Base-by-base conservation (phyloP, 441 rosid genomes). In the Lepidium campestre region DNA sequence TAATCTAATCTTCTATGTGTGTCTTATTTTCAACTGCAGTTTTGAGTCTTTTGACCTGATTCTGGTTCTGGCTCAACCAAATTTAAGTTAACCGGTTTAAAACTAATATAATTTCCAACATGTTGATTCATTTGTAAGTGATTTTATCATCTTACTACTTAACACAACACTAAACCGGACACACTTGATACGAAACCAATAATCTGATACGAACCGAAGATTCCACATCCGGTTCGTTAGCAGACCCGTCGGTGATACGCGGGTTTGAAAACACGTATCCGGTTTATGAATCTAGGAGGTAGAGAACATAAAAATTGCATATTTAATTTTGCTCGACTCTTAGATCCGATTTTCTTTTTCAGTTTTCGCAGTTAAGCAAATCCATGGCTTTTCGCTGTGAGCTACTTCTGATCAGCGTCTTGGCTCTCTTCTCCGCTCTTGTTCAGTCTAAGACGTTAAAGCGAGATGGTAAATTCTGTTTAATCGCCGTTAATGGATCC, bases 391-490 rank as follows among this genome's bases (percentile, higher is more conserved):
- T 52, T 59, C 62, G 35, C 27, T 31, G 40, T 61, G 60, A 67
- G 58, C 67, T 76, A 52, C 64, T 65, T 35, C 27, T 70, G 68
- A 57, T 81, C 63, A 72, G 78, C 54, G 31, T 77, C 45, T 56
- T 72, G 6, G 67, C 71, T 23, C 62, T 80, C 20, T 42, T 79
- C 7, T 56, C 65, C 64, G 65, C 57, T 36, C 35, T 76, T 20
- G 75, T 67, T 59, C 72, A 72, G 46, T 79, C 82, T 57, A 85
- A 85, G 75, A 85, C 89, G 22, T 75, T 85, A 40, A 85, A 85
- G 73, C 78, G 89, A 57, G 89, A 85, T 70, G 86, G 86, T 85
- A 57, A 77, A 57, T 12, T 47, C 12, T 46, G 14, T 66, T 14
- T 44, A 27, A 10, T 45, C 52, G 10, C 47, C 23, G 23, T 44